Evolutionary conservation across 2,329 filamentous ascomycete genomes (phyloP).

Genomic region (Trichophyton verrucosum): DNA sequence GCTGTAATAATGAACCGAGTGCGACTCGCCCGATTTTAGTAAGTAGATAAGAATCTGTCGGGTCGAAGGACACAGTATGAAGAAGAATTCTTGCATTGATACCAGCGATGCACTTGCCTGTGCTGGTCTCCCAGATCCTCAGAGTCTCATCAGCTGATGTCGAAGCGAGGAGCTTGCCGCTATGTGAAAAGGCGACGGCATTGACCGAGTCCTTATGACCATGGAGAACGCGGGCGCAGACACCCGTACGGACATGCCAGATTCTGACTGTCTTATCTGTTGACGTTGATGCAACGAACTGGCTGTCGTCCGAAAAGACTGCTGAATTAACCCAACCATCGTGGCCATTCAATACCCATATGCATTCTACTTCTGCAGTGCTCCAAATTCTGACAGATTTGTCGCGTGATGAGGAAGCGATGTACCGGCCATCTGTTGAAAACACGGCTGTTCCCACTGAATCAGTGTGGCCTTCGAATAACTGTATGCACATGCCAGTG

Average conservation of each 20-base stretch:
- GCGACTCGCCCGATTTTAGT: neutral
- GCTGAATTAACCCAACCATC: neutral
- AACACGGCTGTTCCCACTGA: constrained; percentile 65
- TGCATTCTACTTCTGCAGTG: constrained; percentile 51
- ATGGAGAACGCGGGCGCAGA: neutral
- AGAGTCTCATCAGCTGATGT: constrained; percentile 84
- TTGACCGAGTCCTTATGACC: neutral
- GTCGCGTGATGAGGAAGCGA: constrained; percentile 82
- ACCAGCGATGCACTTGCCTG: neutral
- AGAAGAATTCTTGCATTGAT: neutral
- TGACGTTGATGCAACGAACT: neutral
- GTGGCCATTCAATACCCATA: neutral
- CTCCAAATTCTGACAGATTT: constrained; percentile 94
- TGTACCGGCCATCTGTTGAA: constrained; percentile 72
- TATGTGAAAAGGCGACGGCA: neutral
- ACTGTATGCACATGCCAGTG: neutral
- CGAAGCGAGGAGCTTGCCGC: constrained; percentile 20
- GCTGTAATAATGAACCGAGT: neutral
- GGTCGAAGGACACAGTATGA: neutral
- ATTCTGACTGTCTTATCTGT: neutral
- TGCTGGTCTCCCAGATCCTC: constrained; percentile 69
- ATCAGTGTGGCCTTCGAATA: constrained; percentile 55
- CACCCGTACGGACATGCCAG: neutral
- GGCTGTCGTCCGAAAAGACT: neutral
- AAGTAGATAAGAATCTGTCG: neutral